These are phyloP conservation scores for Ustilago nuda DNA, from an alignment of 1,284 basidiomycete genomes.

Conservation along the genomic window DNA sequence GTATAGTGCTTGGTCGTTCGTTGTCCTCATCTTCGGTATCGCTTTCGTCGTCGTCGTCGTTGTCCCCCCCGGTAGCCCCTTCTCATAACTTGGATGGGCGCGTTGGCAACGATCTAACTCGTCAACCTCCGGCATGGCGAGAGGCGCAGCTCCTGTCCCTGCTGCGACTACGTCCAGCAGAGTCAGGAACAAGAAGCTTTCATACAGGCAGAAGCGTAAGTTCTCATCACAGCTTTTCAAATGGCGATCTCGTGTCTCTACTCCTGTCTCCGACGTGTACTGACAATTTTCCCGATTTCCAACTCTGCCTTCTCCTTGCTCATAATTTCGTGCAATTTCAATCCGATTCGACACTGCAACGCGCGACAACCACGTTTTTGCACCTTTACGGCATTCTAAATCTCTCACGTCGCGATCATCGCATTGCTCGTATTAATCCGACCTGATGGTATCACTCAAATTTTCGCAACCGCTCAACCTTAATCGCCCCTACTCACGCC, in stretches of 20 bases:
- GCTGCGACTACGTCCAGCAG: constrained; percentile 59
- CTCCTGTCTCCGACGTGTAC: constrained; percentile 10
- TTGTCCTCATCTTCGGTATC: neutral
- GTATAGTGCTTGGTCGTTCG: constrained; percentile 1
- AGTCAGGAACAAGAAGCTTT: constrained; percentile 64
- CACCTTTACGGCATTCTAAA: constrained; percentile 21
- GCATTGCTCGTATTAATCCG: constrained; percentile 11
- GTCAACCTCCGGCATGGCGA: constrained; percentile 53
- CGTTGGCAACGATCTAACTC: constrained; percentile 42
- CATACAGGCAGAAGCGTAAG: constrained; percentile 61
- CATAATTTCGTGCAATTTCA: constrained; percentile 8
- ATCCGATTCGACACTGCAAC: neutral
- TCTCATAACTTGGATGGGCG: constrained; percentile 46
- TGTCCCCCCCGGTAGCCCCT: constrained; percentile 31
- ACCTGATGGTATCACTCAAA: constrained; percentile 22
- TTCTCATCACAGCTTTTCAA: constrained; percentile 3
- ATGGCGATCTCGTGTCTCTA: neutral
- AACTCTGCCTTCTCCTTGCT: constrained; percentile 13
- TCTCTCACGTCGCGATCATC: constrained; percentile 30
- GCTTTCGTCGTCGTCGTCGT: constrained; percentile 11
- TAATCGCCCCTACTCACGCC: neutral
- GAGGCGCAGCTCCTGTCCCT: constrained; percentile 51
- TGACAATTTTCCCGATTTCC: constrained; percentile 18
- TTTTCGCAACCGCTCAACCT: neutral
- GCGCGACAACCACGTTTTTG: constrained; percentile 4